Base-by-base conservation (phyloP, 768 basidiomycete genomes). In the Amanita rimosa region DNA sequence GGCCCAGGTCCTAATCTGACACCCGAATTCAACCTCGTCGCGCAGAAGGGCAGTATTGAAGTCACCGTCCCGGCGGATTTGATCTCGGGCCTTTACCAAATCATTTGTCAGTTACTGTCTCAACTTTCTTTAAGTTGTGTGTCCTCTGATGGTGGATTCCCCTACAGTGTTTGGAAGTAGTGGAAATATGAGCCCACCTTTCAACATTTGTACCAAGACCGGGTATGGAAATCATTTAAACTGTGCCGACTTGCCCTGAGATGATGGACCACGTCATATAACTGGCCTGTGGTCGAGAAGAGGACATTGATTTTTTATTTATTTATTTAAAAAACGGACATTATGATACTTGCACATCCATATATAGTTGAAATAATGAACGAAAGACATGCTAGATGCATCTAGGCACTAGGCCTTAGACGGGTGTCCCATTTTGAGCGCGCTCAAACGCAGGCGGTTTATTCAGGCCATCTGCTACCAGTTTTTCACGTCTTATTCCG, bases 381-480 rank as follows among this genome's bases (percentile, higher is more conserved):
- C 31, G 31, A 19, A 24, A 39, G 16, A 21, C 38, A 9, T 13
- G 17, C 9, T 19, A 24, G 22, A 3, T 11, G 38, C 22, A 24
- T 24, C 22, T 7, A 10, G 16, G 8, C 7, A 36, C 10, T 21
- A 39, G 37, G 26, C n/a, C 17, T 40, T 16, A 43, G 13, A 31
- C 22, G 19, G 40, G 33, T 4, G 21, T 19, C 34, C 26, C 40
- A 8, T 42, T 41, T n/a, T 39, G 56, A 1, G 58, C 64, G 26
- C 62, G 54, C 53, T 65, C 54, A 49, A 66, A 68, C 2, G 65
- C 65, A 31, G 67, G 64, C 7, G 64, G 64, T 33, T 61, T 60
- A 45, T 55, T 62, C 53, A 76, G 61, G 6, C 71, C 67, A 3
- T 60, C 61, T 48, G 65, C 66, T 9, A 76, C 63, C 19, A 70